These are phyloP conservation scores for Bremia lactucae DNA, from an alignment of 352 stramenopile species.

Conservation along the genomic window DNA sequence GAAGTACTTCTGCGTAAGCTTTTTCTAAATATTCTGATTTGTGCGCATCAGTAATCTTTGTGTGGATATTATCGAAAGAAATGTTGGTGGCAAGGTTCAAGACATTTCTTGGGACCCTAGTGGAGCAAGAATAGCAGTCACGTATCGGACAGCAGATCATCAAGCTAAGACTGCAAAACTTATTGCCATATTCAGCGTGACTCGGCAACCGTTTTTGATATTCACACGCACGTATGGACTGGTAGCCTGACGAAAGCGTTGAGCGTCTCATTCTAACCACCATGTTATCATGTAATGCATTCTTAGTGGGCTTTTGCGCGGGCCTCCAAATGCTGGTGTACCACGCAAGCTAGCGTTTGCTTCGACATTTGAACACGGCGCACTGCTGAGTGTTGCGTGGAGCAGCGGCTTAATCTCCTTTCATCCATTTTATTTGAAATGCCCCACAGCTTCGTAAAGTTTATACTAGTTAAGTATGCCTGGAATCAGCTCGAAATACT, in stretches of 20 bases:
- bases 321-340: constrained; percentile 44
- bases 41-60: not conserved
- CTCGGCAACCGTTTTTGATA: constrained; percentile 63
- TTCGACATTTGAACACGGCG: constrained; percentile 54
- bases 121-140: constrained; percentile 51
- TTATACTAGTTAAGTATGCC: no score
- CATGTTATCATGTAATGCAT: constrained; percentile 1
- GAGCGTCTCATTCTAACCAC: not conserved
- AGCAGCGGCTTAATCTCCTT: constrained; percentile 72
- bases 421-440: constrained; percentile 68
- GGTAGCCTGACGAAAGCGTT: not conserved
- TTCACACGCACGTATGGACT: constrained; percentile 45
- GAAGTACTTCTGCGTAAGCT: no score
- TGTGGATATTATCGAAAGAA: constrained; percentile 11
- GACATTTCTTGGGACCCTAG: constrained; percentile 65
- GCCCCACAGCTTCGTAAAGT: constrained; percentile 23
- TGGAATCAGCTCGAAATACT: no score
- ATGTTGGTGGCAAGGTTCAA: constrained; percentile 48
- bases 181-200: constrained; percentile 59
- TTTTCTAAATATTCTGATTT: not conserved
- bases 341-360: constrained; percentile 51
- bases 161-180: constrained; percentile 33
- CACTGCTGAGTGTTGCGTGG: constrained; percentile 62
- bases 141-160: constrained; percentile 27
- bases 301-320: constrained; percentile 41